Base-by-base conservation (phyloP, 495 filamentous ascomycete species). In the Podospora appendiculata region DNA sequence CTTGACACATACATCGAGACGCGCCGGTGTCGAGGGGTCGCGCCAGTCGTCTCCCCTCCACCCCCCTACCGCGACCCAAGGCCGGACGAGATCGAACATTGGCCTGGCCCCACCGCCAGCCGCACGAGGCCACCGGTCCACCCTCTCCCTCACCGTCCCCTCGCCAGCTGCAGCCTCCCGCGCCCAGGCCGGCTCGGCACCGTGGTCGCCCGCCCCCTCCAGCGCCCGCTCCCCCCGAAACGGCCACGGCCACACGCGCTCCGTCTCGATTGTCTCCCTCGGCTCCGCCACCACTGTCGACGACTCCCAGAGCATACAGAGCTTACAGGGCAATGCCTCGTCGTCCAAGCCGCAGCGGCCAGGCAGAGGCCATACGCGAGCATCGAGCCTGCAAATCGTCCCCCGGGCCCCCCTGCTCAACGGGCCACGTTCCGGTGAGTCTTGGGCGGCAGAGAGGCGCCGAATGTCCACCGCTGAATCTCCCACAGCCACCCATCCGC, bases 181-280 rank as follows among this genome's bases (percentile, higher is more conserved):
- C 32, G 63, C 65, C 25, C 66, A 68, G 40, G 53, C 57, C 11
- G 61, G 64, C 34, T 69, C 66, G 32, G 54, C 63, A 13, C 48
- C 57, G 14, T 62, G 60, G 57, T 64, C 63, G 50, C 58, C 55
- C 41, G 55, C 61, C 32, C 58, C 66, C 54, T 9, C n/a, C 32
- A 41, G 25, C 19, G 32, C 17, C 8, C 49, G 25, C 2, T 38
- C 38, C 43, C 17, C 33, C 38, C 32, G 43, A 32, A 48, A 13
- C 17, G 51, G 49, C 17, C 35, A 60, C 36, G 36, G 36, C 10
- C 81, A 84, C 54, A 79, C 77, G 53, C 70, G 92, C 63, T 96
- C 92, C 0, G 79, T 98, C 33, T 96, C 93, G n/a, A 97, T 98
- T 55, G 81, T 96, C 17, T 97, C 93, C 6, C 79, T 97, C 56